Conservation (phyloP, 2,329 filamentous ascomycete genomes). For the Epichloe typhina region DNA sequence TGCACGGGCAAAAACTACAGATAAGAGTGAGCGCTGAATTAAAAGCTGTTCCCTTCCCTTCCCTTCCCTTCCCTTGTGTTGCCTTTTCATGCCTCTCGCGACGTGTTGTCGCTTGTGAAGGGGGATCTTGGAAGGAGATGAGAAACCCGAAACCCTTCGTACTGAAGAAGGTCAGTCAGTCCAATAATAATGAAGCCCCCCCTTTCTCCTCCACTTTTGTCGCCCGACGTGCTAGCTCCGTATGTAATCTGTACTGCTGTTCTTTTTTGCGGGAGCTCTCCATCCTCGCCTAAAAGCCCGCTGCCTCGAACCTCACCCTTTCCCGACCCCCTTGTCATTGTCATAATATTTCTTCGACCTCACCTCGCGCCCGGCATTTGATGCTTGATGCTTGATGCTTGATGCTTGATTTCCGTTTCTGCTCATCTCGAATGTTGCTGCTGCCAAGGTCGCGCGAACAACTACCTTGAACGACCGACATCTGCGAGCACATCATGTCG, state of each 20-base stretch:
- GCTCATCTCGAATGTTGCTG: not conserved
- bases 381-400: not conserved
- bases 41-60: too few relatives aligned
- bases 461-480: not conserved
- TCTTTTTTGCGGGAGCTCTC: not conserved
- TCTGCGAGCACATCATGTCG: slow-evolving; percentile 33
- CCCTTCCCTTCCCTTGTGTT: too few relatives aligned
- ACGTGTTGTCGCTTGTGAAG: too few relatives aligned
- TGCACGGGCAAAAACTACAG: too few relatives aligned
- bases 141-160: not conserved
- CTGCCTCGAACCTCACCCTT: not conserved
- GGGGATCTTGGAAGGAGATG: too few relatives aligned
- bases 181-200: not conserved
- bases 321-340: not conserved
- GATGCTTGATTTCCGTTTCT: not conserved
- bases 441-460: not conserved
- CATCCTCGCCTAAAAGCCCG: not conserved
- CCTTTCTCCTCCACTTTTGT: not conserved
- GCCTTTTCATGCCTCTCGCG: too few relatives aligned
- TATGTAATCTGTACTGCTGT: not conserved
- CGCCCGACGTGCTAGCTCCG: not conserved
- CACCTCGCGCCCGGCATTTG: not conserved
- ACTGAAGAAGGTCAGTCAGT: not conserved
- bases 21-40: too few relatives aligned
- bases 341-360: not conserved